Percentiles rank a stretch among this genome's conserved stretches.
Evolutionary conservation across 352 stramenopile genomes (phyloP).

Genomic region (Phytophthora aleatoria): DNA sequence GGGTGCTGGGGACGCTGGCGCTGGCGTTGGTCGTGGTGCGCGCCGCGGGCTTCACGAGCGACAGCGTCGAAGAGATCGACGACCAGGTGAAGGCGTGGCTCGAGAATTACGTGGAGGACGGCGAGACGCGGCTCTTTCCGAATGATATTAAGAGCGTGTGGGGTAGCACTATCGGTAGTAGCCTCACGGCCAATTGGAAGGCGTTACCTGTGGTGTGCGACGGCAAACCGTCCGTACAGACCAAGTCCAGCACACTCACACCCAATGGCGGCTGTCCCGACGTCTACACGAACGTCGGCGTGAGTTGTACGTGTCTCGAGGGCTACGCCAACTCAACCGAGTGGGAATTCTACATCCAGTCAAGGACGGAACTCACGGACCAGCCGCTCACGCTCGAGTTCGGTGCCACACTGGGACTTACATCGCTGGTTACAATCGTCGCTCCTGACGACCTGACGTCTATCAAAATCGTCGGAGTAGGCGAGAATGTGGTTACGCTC

Average conservation of each 20-base stretch:
- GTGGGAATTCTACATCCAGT: conserved; percentile 50
- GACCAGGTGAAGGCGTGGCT: conserved; percentile 52
- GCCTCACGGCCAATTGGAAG: conserved; percentile 60
- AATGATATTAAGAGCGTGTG: conserved; percentile 66
- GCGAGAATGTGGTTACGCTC: conserved; percentile 32
- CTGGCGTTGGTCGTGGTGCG: conserved; percentile 7
- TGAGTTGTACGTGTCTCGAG: conserved; percentile 63
- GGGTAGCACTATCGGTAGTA: conserved; percentile 49
- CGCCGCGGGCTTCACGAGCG: conserved; percentile 2
- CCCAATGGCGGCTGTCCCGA: conserved; percentile 54
- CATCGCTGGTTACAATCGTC: conserved; percentile 55
- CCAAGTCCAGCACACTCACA: conserved; percentile 40
- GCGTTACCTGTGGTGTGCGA: conserved; percentile 53
- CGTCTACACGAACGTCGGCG: conserved; percentile 47
- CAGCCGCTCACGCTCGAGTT: conserved; percentile 44
- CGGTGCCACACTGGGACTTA: conserved; percentile 43
- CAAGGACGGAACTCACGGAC: conserved; percentile 24
- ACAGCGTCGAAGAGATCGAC: conserved; percentile 38
- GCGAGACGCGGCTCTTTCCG: conserved; percentile 58
- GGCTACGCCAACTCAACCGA: conserved; percentile 44
- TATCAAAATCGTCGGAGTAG: conserved; percentile 41
- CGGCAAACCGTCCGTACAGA: conserved; percentile 54
- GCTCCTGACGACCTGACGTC: conserved; percentile 37
- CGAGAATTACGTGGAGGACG: conserved; percentile 56
- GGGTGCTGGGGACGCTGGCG: conserved; percentile 11